Evolutionary conservation across 768 basidiomycete species (phyloP), one percentile per base, ranked within the genome.

Genomic region (Auriscalpium vulgare): DNA sequence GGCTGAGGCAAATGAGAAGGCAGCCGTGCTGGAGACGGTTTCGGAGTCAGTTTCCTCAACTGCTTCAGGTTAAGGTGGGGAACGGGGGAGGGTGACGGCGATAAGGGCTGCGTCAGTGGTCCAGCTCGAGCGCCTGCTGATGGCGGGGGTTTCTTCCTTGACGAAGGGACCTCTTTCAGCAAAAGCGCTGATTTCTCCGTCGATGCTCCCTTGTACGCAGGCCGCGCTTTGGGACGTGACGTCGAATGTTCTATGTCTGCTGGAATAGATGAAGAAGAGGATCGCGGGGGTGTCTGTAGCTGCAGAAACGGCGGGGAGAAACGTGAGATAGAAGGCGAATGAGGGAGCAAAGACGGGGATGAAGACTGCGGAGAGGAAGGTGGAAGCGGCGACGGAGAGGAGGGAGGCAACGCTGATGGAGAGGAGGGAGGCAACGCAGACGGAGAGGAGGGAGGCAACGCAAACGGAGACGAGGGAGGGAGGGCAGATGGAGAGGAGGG

Each of bases 271-370:
- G 58, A 51, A 35, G 58, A 51, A 35, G 45, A 56, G n/a, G 58
- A 59, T 10, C 38, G 54, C 13, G 58, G 58, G 13, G 58, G 58
- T 21, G 58, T 59, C 43, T 59, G 49, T 9, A 59, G 45, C 45
- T 59, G 58, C 19, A 47, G n/a, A n/a, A 29, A 29, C 2, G 29
- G 29, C 29, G 46, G 47, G 29, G 17, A n/a, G 21, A 43, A 13
- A n/a, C 16, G 37, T 8, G 50, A 1, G 2, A 16, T 0, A 16
- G 34, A 34, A 38, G 50, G n/a, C 29, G 8, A 35, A 11, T 1
- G 17, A n/a, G 16, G 50, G 4, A 35, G 50, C 17, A 21, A 34
- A 34, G 34, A 37, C 37, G 29, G 14, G 13, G 19, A 21, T 3
- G 19, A 16, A 6, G 43, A 44, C 43, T 5, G 34, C 37, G 29